Evolutionary conservation across 108 stramenopile genomes (phyloP), one percentile per base, ranked within the genome.

Genomic region (Nitzschia palea): DNA sequence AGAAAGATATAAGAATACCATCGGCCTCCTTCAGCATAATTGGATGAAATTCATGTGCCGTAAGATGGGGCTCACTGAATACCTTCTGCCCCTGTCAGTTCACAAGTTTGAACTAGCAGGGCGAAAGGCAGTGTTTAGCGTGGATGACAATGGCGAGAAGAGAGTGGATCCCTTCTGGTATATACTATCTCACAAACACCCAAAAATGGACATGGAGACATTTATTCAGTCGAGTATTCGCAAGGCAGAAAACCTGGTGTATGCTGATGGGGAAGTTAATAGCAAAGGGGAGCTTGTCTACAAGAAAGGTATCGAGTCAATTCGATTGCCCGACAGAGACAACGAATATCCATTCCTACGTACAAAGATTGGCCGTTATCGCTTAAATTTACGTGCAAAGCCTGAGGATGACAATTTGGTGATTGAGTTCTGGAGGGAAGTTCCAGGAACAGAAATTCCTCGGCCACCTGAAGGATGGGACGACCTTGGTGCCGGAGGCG

Each of bases 401-500:
- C 33, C 57, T n/a, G 32, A 34, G 3, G 27, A 14, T 31, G 37
- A 65, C 15, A 35, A 48, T 27, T 18, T 64, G 32, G 45, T 73
- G 0, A 89, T 94, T 53, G 84, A 87, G 60, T 57, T 94, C 18
- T 95, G 86, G 81, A 52, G 56, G 47, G 93, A 95, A 70, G 61
- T 76, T 0, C 43, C 66, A 34, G 90, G 87, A 9, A 73, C 73
- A 1, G 65, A 78, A 40, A 89, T 95, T 63, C 67, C 87, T 12
- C 76, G 94, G 18, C 94, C 94, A 2, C 94, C 94, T 4, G 87
- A 91, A 74, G 94, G 90, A 17, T 95, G 94, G 94, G 94, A 95
- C 65, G 90, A 95, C 62, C 83, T 95, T 27, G 89, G 85, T 45
- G 85, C 71, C 33, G 94, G 91, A 9, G 89, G 89, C 26, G 87